phyloP scores from a whole-genome alignment of 441 rosid genomes.

The Melastoma candidum region DNA sequence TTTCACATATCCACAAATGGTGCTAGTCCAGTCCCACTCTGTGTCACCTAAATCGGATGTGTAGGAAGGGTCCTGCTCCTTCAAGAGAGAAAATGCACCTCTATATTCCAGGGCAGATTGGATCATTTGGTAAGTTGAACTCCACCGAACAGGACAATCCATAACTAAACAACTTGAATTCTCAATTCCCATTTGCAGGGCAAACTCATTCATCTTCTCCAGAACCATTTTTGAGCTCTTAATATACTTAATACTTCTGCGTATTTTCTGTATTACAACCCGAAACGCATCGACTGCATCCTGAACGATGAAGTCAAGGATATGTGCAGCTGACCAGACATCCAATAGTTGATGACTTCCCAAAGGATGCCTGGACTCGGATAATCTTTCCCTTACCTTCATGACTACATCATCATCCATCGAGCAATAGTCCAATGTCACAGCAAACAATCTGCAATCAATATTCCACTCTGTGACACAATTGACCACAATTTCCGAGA shows the following conservation, averaged over 20 bases:
- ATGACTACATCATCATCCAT: constrained; percentile 50
- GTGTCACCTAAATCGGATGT: constrained; percentile 45
- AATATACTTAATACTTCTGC: constrained; percentile 61
- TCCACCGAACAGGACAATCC: constrained; percentile 56
- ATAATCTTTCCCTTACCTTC: constrained; percentile 53
- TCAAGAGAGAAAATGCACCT: constrained; percentile 49
- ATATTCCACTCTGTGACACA: constrained; percentile 81
- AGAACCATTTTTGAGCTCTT: constrained; percentile 62
- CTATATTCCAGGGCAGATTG: constrained; percentile 62
- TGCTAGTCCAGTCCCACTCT: constrained; percentile 78
- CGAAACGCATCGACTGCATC: constrained; percentile 55
- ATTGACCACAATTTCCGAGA: constrained; percentile 67
- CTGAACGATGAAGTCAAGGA: constrained; percentile 49
- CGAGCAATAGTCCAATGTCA: constrained; percentile 61
- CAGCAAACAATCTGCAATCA: constrained; percentile 74
- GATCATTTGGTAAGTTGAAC: constrained; percentile 71
- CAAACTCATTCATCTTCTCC: constrained; percentile 64
- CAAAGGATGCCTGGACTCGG: constrained; percentile 45
- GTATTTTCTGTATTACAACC: constrained; percentile 60
- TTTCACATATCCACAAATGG: constrained; percentile 49
- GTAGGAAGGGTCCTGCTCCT: constrained; percentile 49
- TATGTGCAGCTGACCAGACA: constrained; percentile 64
- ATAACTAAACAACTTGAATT: constrained; percentile 46
- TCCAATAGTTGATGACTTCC: constrained; percentile 64
- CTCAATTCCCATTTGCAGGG: constrained; percentile 57